Percentiles rank a stretch among this genome's conserved stretches.
These are phyloP conservation scores for Coemansia sp. DNA, from an alignment of 192 early-diverging fungal genomes.

Conservation along the genomic window DNA sequence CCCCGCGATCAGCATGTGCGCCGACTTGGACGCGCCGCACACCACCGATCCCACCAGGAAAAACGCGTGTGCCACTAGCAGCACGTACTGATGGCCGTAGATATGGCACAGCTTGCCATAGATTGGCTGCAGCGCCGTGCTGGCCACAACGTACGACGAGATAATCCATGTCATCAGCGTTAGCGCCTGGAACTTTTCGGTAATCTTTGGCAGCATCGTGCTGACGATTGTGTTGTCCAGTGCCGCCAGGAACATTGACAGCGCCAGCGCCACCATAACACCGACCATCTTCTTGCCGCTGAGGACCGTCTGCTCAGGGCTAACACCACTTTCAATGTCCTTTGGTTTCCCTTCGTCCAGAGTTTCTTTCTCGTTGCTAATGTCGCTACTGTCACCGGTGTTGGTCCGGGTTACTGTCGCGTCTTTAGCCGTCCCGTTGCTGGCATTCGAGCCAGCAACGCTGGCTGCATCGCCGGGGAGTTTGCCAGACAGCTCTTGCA, in stretches of 20 bases:
- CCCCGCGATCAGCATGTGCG: slow-evolving; percentile 65
- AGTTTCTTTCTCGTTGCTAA: neutral
- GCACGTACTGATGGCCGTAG: slow-evolving; percentile 66
- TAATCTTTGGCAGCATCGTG: slow-evolving; percentile 60
- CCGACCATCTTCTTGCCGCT: slow-evolving; percentile 34
- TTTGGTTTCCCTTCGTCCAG: neutral
- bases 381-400: too few relatives aligned
- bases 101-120: slow-evolving; percentile 82
- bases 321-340: neutral
- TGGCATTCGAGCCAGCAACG: too few relatives aligned
- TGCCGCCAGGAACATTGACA: slow-evolving; percentile 61
- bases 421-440: too few relatives aligned
- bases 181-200: slow-evolving; percentile 58
- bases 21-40: slow-evolving; percentile 57
- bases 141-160: slow-evolving; percentile 62
- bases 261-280: slow-evolving; percentile 35
- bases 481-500: too few relatives aligned
- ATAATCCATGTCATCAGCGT: slow-evolving; percentile 75
- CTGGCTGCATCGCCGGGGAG: too few relatives aligned
- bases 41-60: slow-evolving; percentile 57
- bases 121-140: slow-evolving; percentile 74
- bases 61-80: slow-evolving; percentile 54
- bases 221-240: slow-evolving; percentile 66
- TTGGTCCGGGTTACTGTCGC: too few relatives aligned
- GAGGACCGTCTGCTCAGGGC: neutral